Conservation (phyloP, 2,329 filamentous ascomycete genomes). For the Talaromyces funiculosus region DNA sequence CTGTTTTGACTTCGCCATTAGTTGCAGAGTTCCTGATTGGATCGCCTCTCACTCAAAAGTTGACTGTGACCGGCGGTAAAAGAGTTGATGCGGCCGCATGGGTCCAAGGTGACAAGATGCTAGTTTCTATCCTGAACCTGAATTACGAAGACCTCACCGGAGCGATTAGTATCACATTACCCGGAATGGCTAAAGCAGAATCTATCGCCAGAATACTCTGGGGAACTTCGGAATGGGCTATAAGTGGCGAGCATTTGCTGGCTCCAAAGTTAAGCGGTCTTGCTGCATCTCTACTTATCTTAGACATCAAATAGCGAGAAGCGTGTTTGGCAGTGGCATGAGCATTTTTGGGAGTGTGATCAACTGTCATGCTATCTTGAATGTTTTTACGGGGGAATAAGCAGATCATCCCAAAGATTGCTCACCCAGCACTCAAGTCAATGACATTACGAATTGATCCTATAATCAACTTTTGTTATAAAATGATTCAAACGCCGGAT, state of each 20-base stretch:
- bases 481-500: too few relatives aligned
- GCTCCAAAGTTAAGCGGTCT: too few relatives aligned
- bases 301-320: too few relatives aligned
- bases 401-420: too few relatives aligned
- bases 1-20: slow-evolving; percentile 29
- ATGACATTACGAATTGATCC: too few relatives aligned
- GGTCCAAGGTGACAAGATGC: slow-evolving; percentile 29
- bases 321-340: too few relatives aligned
- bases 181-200: background rate
- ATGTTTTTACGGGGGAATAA: too few relatives aligned
- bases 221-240: background rate
- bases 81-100: slow-evolving; percentile 41
- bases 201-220: background rate
- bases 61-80: slow-evolving; percentile 21
- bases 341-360: too few relatives aligned
- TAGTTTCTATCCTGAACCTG: slow-evolving; percentile 38
- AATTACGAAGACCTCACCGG: slow-evolving; percentile 20
- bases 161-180: slow-evolving; percentile 14
- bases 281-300: too few relatives aligned
- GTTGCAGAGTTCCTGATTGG: slow-evolving; percentile 37
- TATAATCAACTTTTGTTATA: too few relatives aligned
- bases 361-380: too few relatives aligned
- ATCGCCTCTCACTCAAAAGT: slow-evolving; percentile 19
- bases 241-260: background rate
- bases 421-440: too few relatives aligned